phyloP scores from a whole-genome alignment of 2,329 filamentous ascomycete genomes.

The Calonectria crousiana region DNA sequence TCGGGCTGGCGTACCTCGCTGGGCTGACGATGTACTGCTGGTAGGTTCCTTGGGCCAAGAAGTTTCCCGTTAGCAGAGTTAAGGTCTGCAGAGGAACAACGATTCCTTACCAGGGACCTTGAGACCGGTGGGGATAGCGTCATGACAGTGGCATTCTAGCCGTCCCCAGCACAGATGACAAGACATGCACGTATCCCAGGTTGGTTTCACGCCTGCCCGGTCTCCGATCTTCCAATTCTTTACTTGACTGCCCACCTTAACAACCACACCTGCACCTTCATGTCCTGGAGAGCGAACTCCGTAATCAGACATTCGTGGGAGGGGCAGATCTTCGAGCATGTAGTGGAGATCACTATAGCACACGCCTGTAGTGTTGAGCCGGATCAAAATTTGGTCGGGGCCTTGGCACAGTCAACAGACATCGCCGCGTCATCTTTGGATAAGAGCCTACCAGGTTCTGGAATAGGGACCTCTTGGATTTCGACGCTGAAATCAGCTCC shows the following conservation, averaged over 20 bases:
- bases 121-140: background rate
- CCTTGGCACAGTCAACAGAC: background rate
- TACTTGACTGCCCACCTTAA: background rate
- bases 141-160: background rate
- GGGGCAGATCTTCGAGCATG: background rate
- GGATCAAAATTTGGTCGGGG: background rate
- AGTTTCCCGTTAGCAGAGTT: no score
- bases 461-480: background rate
- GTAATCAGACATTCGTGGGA: background rate
- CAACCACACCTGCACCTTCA: constrained; percentile 13
- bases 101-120: background rate
- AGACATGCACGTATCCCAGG: background rate
- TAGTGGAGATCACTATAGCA: background rate
- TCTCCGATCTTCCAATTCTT: background rate
- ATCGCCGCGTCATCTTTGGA: no score
- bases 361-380: background rate
- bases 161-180: background rate
- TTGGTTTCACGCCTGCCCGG: background rate
- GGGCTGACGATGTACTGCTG: background rate
- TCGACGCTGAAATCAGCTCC: background rate
- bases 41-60: background rate
- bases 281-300: background rate
- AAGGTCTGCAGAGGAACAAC: no score
- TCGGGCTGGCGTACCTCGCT: background rate
- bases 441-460: background rate